Evolutionary conservation across 2,329 filamentous ascomycete genomes (phyloP), one percentile per base, ranked within the genome.

Genomic region (Fusarium incarnatum): DNA sequence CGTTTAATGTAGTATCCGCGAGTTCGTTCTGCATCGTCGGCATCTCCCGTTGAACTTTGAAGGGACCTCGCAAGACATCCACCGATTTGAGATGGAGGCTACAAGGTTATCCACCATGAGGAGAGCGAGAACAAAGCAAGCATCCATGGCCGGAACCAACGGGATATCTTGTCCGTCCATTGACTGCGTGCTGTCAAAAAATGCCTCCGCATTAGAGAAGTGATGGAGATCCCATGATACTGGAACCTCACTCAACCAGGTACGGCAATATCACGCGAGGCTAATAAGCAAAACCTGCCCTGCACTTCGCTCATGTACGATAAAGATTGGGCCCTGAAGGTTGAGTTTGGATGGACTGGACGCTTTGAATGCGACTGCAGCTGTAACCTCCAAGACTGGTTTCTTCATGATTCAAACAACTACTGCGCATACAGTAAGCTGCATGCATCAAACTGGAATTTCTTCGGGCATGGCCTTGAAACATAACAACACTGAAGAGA

Each of bases 401-500:
- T 46, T n/a, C 25, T 27, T 46, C 23, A 46, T 25, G 18, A 28
- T 28, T 18, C 25, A 47, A 47, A 18, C 27, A 25, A 47, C 10
- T 37, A n/a, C 23, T 27, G 25, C 25, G 9, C 25, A 27, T 27
- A 27, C 25, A 27, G 25, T 47, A 47, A 25, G 25, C 18, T 18
- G 15, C 34, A 50, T 23, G 48, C 15, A 37, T 52, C 22, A 52
- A 27, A 34, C 16, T 41, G 49, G 10, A 42, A 41, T 28, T 53
- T 22, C 23, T n/a, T 41, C 7, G 12, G 34, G 72, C 65, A 72
- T 75, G 72, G 68, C 66, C 59, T 72, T 74, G 72, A 74, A 74
- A 74, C 72, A 75, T 52, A 73, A 67, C 63, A 59, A 50, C 66
- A 71, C 52, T 60, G 52, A 42, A 30, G 30, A 54, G 62, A 57